These are phyloP conservation scores for Murraya paniculata DNA, from an alignment of 345 rosid genomes.

Conservation along the genomic window DNA sequence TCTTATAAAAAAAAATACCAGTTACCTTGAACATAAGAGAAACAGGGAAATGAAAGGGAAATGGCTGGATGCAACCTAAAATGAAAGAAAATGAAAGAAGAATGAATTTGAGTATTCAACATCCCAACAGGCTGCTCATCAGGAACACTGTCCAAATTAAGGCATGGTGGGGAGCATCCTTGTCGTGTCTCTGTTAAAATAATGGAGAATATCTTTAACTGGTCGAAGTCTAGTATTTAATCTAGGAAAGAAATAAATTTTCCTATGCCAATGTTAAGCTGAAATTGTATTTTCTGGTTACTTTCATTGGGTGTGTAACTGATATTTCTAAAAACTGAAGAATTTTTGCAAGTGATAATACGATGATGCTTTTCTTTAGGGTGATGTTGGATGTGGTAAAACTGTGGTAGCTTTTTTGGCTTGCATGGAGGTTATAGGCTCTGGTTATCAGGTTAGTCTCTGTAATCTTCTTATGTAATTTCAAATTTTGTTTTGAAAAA, in stretches of 20 bases:
- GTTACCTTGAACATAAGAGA: neutral
- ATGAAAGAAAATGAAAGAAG: neutral
- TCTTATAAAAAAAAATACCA: neutral
- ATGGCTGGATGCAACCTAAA: neutral
- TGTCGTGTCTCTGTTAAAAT: neutral
- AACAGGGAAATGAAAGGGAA: neutral
- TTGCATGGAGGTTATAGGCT: constrained; percentile 90
- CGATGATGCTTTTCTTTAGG: constrained; percentile 42
- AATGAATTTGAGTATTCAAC: neutral
- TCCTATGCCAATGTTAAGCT: neutral
- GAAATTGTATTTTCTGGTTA: neutral
- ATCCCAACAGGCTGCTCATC: neutral
- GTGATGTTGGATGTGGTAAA: constrained; percentile 99
- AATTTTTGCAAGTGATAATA: constrained; percentile 16
- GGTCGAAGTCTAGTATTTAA: neutral
- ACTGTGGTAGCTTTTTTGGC: constrained; percentile 94
- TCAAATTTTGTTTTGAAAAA: neutral
- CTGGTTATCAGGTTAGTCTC: constrained; percentile 86
- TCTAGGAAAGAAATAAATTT: neutral
- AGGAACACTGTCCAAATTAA: neutral
- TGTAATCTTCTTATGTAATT: constrained; percentile 3
- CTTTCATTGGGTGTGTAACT: neutral
- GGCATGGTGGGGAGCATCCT: neutral
- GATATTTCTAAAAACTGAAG: constrained; percentile 13
- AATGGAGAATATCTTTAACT: neutral